These are phyloP conservation scores for Aethionema arabicum DNA, from an alignment of 345 rosid species.

Conservation along the genomic window DNA sequence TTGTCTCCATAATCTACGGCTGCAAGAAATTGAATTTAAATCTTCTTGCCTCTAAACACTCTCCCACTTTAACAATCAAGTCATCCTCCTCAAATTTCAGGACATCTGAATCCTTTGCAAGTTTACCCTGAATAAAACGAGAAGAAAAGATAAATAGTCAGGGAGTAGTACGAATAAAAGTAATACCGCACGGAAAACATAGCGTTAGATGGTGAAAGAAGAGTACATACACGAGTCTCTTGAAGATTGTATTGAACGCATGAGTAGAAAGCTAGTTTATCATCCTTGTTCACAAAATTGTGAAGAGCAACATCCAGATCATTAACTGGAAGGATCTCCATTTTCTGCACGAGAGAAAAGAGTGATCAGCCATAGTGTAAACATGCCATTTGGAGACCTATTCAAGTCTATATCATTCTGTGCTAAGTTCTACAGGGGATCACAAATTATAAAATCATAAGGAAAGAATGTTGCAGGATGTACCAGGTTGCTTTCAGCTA, in stretches of 20 bases:
- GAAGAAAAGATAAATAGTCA: constrained; percentile 15
- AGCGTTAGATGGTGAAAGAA: constrained; percentile 1
- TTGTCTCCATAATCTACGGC: background rate
- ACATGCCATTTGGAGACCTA: constrained; percentile 21
- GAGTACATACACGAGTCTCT: constrained; percentile 86
- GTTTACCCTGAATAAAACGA: constrained; percentile 57
- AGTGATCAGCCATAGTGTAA: constrained; percentile 21
- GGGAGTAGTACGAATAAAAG: background rate
- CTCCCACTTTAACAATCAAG: constrained; percentile 85
- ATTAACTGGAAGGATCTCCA: constrained; percentile 97
- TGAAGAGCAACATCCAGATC: constrained; percentile 95
- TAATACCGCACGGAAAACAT: background rate
- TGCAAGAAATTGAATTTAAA: constrained; percentile 4
- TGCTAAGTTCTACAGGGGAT: background rate
- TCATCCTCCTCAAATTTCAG: constrained; percentile 69
- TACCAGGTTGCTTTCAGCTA: constrained; percentile 98
- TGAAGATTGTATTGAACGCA: constrained; percentile 84
- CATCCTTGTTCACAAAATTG: constrained; percentile 96
- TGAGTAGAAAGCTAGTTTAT: constrained; percentile 83
- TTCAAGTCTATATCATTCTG: constrained; percentile 14
- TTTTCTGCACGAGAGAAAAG: constrained; percentile 63
- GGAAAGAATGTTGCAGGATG: constrained; percentile 21
- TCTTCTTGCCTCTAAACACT: constrained; percentile 83
- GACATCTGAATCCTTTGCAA: constrained; percentile 73
- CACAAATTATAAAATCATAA: constrained; percentile 14